phyloP scores from a whole-genome alignment of 2,329 filamentous ascomycete genomes.

The Curvularia eragrostidis region DNA sequence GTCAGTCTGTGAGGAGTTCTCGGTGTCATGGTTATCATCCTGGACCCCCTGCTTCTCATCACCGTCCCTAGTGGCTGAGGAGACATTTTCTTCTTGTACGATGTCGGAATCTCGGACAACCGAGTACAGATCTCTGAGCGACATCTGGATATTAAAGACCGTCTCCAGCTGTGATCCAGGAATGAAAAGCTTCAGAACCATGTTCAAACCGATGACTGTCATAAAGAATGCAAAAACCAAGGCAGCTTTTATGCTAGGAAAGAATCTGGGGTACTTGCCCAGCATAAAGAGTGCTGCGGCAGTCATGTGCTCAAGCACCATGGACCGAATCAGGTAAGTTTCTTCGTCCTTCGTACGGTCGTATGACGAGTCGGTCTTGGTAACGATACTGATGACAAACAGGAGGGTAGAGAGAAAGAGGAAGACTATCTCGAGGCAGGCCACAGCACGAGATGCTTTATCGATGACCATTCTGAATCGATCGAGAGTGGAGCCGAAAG shows the following conservation, averaged over 20 bases:
- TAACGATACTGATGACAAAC: neutral
- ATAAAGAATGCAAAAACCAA: neutral
- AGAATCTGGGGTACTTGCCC: neutral
- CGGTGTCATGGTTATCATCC: neutral
- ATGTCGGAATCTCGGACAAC: neutral
- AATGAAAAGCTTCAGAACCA: conserved; percentile 5
- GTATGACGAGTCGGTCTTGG: neutral
- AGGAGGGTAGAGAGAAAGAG: neutral
- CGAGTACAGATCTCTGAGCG: conserved; percentile 8
- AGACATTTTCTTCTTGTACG: neutral
- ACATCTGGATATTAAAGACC: neutral
- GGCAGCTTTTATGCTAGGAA: neutral
- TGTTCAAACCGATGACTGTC: neutral
- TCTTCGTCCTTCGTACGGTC: neutral
- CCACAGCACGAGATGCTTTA: neutral
- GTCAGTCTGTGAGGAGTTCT: neutral
- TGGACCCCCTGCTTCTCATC: neutral
- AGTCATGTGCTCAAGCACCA: neutral
- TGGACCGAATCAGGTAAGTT: neutral
- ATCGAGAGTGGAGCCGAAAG: neutral
- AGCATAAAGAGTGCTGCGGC: neutral
- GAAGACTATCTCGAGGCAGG: neutral
- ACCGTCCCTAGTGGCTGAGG: neutral
- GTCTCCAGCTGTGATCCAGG: neutral
- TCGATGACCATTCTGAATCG: neutral